These are phyloP conservation scores for Sporothrix luriei DNA, from an alignment of 2,329 filamentous ascomycete species.

Conservation along the genomic window DNA sequence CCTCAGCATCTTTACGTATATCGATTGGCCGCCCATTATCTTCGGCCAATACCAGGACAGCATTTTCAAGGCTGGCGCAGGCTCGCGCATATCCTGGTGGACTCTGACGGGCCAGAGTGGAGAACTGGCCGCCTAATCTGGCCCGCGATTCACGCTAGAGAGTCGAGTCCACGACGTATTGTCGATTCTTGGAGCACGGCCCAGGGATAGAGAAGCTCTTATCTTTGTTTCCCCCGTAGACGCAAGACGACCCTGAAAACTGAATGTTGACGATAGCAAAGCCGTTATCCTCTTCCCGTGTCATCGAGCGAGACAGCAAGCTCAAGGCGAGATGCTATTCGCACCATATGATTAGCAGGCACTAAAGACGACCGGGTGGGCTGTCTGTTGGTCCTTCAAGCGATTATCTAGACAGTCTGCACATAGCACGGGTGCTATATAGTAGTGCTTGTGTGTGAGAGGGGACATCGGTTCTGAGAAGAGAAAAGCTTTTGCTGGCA, in stretches of 20 bases:
- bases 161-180: constrained; percentile 15
- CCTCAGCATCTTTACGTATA: constrained; percentile 21
- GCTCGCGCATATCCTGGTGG: constrained; percentile 12
- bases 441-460: background rate
- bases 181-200: background rate
- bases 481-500: background rate
- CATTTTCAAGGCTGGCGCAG: constrained; percentile 23
- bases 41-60: constrained; percentile 25
- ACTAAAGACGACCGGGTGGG: background rate
- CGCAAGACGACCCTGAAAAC: background rate
- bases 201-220: constrained; percentile 23
- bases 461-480: background rate
- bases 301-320: background rate
- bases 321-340: background rate
- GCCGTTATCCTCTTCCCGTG: background rate
- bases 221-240: constrained; percentile 14
- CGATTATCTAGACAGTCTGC: background rate
- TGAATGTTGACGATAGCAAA: background rate
- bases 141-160: constrained; percentile 2
- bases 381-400: constrained; percentile 2
- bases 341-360: constrained; percentile 2
- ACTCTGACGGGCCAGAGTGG: background rate
- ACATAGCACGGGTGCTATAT: background rate
- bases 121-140: constrained; percentile 6
- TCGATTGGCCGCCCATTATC: constrained; percentile 15